phyloP scores from a whole-genome alignment of 495 filamentous ascomycete genomes.

The Haplographium delicatum region DNA sequence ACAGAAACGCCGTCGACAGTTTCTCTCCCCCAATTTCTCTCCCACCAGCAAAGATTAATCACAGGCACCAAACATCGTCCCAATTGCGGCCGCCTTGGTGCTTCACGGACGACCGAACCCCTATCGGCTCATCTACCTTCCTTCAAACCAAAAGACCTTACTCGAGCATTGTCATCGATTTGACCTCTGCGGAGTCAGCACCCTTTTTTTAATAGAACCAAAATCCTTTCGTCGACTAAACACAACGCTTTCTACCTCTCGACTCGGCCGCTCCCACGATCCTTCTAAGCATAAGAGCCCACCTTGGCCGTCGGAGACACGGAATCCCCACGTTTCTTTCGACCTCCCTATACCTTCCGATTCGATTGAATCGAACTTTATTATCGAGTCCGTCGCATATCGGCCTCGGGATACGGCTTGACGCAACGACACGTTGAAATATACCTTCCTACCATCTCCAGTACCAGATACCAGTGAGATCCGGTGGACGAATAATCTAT shows the following conservation, averaged over 20 bases:
- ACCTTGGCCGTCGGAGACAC: constrained; percentile 2
- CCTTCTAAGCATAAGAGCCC: constrained; percentile 1
- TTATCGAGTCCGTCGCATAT: not conserved
- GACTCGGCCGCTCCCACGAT: not conserved
- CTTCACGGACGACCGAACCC: constrained; percentile 26
- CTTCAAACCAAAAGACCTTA: constrained; percentile 12
- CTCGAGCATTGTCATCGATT: constrained; percentile 8
- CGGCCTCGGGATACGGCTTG: constrained; percentile 1
- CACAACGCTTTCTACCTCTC: constrained; percentile 2
- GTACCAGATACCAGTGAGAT: constrained; percentile 21
- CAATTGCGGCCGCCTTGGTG: constrained; percentile 9
- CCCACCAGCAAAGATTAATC: constrained; percentile 18
- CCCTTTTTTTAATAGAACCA: constrained; percentile 20
- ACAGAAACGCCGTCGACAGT: not conserved
- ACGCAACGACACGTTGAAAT: constrained; percentile 14
- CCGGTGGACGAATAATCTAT: constrained; percentile 57
- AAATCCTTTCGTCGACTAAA: constrained; percentile 8
- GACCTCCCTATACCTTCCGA: not conserved
- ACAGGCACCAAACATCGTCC: constrained; percentile 16
- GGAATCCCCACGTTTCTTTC: not conserved
- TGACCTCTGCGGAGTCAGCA: constrained; percentile 3
- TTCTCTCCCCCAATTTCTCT: constrained; percentile 8
- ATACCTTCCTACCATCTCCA: constrained; percentile 23
- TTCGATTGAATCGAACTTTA: constrained; percentile 1
- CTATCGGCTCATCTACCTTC: constrained; percentile 20